Base-by-base conservation (phyloP, 305 asterid species). In the Petunia hybrid region DNA sequence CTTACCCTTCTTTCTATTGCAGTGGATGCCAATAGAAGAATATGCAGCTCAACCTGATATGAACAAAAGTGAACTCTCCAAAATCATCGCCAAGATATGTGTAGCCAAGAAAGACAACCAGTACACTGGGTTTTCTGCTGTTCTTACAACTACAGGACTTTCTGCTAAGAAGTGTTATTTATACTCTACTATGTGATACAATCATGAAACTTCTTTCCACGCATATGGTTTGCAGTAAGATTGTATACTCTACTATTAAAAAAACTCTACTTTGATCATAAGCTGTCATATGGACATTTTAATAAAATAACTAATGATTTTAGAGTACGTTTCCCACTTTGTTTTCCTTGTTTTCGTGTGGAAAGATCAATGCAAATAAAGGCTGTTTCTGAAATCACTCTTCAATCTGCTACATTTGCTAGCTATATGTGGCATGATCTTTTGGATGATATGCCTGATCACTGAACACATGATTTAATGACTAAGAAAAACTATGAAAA, bases 1-100 rank as follows among this genome's bases (percentile, higher is more conserved):
- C 31, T 22, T 22, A 22, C 31, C 31, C 31, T 22, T 22, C 31
- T 22, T 22, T 22, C 31, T 22, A 22, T 65, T 74, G 8, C 77
- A 83, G 86, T 83, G 86, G 86, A 80, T 83, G 84, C 4, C 46
- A 13, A 46, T 75, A 3, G 86, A 80, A 36, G 84, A 80, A 38
- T 83, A 83, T 76, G 61, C 84, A 76, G 51, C 61, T 46, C 86
- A 80, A 48, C 51, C 82, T 5, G 57, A 80, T 13, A 57, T 83
- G 79, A 68, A 75, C 79, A 9, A 80, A 39, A 65, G 81, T 12
- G 74, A 65, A 46, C 59, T 59, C 14, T 83, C 81, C 62, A 35
- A 76, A 41, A 63, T 5, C 40, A 75, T 83, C 1, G 84, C 82
- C 60, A 59, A 83, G 8, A 80, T 80, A 66, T 83, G 86, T 69